These are phyloP conservation scores for Picea glauca DNA, from an alignment of 75 land plant genomes.

Conservation along the genomic window DNA sequence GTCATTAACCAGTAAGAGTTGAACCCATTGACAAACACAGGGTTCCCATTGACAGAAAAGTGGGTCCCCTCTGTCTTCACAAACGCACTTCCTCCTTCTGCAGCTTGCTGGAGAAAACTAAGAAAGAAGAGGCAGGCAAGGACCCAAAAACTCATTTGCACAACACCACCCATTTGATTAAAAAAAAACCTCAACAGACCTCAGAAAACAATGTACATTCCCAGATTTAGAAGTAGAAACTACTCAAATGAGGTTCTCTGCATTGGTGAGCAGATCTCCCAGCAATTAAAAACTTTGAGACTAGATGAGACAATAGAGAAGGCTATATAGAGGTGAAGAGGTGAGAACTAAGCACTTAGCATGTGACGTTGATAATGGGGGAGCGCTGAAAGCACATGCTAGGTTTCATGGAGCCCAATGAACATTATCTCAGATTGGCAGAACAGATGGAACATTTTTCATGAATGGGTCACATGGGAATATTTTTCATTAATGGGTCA, in stretches of 20 bases:
- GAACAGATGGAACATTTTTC: not conserved
- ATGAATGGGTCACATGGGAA: slow-evolving; percentile 11
- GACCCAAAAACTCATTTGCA: not conserved
- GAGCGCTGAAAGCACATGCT: too few relatives aligned
- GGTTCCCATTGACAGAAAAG: slow-evolving; percentile 45
- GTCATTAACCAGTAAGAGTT: slow-evolving; percentile 86
- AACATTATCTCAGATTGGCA: not conserved
- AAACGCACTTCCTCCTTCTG: slow-evolving; percentile 21
- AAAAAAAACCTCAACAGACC: not conserved
- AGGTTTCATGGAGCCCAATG: not conserved
- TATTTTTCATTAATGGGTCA: slow-evolving; percentile 1
- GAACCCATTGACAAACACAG: slow-evolving; percentile 68
- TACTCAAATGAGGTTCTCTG: not conserved
- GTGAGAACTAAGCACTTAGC: not conserved
- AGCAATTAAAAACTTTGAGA: not conserved
- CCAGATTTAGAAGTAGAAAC: not conserved
- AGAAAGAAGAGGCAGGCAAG: not conserved
- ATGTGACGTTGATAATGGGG: too few relatives aligned
- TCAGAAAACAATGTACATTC: not conserved
- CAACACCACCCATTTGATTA: slow-evolving; percentile 4
- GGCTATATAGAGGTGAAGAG: not conserved
- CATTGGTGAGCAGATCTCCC: not conserved
- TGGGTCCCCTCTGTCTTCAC: slow-evolving; percentile 31
- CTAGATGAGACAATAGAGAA: not conserved
- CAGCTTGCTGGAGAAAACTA: slow-evolving; percentile 8